Conservation (phyloP, 306 rosid genomes). For the Dicorynia guianensis region DNA sequence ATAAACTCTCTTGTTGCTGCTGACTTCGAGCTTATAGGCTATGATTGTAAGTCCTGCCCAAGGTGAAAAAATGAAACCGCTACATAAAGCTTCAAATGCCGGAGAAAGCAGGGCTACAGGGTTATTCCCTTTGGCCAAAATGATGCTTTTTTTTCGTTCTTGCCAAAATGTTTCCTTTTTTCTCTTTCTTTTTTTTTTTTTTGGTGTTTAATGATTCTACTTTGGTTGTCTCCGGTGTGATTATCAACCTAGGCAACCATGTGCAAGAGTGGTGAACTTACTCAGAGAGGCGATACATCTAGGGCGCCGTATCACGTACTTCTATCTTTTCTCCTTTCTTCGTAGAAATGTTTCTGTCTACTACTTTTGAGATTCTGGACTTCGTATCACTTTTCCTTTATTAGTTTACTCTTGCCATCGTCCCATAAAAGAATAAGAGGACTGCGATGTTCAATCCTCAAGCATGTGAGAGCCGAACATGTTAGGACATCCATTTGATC, state of each 20-base stretch:
- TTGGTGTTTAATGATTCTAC: not conserved
- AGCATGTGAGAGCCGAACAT: not conserved
- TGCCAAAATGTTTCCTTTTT: not conserved
- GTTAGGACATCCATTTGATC: not conserved
- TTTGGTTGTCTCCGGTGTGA: too few relatives aligned
- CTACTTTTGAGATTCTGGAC: too few relatives aligned
- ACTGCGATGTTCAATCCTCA: not conserved
- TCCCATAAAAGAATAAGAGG: not conserved
- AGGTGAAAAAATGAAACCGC: not conserved
- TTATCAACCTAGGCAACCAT: not conserved
- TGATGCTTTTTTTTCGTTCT: not conserved
- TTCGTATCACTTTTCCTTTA: not conserved
- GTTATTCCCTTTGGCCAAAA: not conserved
- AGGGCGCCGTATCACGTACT: too few relatives aligned
- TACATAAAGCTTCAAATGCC: not conserved
- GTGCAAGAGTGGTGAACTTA: too few relatives aligned
- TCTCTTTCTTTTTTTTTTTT: not conserved
- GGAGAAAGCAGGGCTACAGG: not conserved
- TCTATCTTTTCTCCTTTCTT: too few relatives aligned
- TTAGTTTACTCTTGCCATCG: not conserved
- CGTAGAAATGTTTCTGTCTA: too few relatives aligned
- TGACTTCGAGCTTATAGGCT: slow-evolving; percentile 38
- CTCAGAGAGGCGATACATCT: too few relatives aligned
- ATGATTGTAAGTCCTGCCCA: slow-evolving; percentile 14
- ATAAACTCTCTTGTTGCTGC: slow-evolving; percentile 25